Base-by-base conservation (phyloP, 2,329 filamentous ascomycete species). In the Conoideocrella luteorostrata region DNA sequence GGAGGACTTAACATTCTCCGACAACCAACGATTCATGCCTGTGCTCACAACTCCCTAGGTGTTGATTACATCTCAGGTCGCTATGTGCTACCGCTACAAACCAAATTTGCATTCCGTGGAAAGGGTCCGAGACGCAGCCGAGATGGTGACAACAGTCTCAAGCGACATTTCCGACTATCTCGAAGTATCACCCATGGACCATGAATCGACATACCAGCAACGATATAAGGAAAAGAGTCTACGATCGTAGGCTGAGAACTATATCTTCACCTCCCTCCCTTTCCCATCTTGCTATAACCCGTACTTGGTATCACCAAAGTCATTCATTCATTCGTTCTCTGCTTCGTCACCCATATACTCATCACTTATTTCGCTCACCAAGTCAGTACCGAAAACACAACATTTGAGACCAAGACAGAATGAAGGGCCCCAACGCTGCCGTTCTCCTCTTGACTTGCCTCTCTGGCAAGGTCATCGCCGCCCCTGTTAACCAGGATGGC, bases 371-470 rank as follows among this genome's bases (percentile, higher is more conserved):
- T 17, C 9, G 9, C 13, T 15, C 30, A 17, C 38, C 15, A 20
- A 18, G 9, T 6, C 5, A 11, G 33, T 15, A 24, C 20, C 39
- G 21, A n/a, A 7, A 29, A 29, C 26, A 29, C 9, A 29, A 13
- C 26, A 9, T n/a, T 21, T 28, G 24, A 15, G n/a, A n/a, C n/a
- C 10, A n/a, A n/a, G 12, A 2, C 18, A 39, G 33, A 12, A 44
- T 44, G 42, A 44, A 44, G 42, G 34, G 35, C 7, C 22, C n/a
- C 12, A 24, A 26, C 21, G 42, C 42, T 17, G 18, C 35, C 15
- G n/a, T 43, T 30, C 35, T 44, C 12, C 42, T 44, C 35, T 21
- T 44, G 20, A 33, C 42, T 15, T 44, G 42, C 35, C 35, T 33
- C 7, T 26, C 28, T n/a, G 28, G 42, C 35, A 44, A 28, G n/a